Evolutionary conservation across 2,329 filamentous ascomycete genomes (phyloP), one percentile per base, ranked within the genome.

Genomic region (Paecilomyces sp.): DNA sequence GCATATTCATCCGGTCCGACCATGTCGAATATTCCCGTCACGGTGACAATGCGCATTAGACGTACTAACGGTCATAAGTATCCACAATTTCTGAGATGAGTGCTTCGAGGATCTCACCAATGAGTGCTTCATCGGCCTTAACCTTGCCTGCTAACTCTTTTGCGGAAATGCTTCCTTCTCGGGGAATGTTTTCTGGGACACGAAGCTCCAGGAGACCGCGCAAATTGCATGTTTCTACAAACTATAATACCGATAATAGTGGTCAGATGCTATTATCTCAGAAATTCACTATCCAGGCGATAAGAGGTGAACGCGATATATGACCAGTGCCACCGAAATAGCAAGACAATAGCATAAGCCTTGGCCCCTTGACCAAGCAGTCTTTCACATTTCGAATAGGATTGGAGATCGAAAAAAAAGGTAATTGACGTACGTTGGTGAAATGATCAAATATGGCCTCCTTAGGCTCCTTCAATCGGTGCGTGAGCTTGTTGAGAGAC

Each of bases 31-130:
- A 73, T 70, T 58, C 68, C 65, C 15, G 64, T 68, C 3, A 66
- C 66, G n/a, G 66, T 69, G 33, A 71, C 59, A 41, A 70, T 63
- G 41, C 69, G 61, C 67, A 72, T 69, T 53, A 68, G 62, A 18
- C 67, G 66, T 18, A 60, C 68, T 71, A 28, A 33, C 15, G 2
- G 13, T 30, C 30, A 33, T 52, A 6, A 51, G 41, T 24, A 52
- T 52, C 28, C 25, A 25, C 36, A 3, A 7, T 9, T n/a, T 18
- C 7, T 54, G 12, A 11, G 25, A n/a, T 11, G 30, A 54, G 4
- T 24, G 15, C 15, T 30, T 57, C 60, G 41, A 33, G 18, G 5
- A 57, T 33, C 30, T 60, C 61, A 68, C 67, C 61, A 28, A 68
- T 57, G 18, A 70, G 59, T 41, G 66, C 63, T 57, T 67, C 67